Percentiles rank a stretch among this genome's conserved stretches.
Evolutionary conservation across 805 yeast species (phyloP).

Genomic region (Saccharomycopsis sp.): DNA sequence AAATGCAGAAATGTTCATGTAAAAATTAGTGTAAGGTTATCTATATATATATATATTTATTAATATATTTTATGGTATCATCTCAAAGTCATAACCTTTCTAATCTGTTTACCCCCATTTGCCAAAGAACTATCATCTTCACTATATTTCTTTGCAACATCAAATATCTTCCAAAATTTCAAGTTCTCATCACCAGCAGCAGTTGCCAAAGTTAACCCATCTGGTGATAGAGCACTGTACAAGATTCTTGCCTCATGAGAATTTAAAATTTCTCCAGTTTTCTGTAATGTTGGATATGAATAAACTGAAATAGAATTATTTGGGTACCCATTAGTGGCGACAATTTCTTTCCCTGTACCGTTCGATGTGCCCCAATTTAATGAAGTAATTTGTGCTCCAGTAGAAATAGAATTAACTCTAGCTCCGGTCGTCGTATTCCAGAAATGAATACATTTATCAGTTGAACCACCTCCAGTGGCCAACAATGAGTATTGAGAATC

Average conservation of each 20-base stretch:
- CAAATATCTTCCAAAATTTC: conserved; percentile 91
- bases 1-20: too few relatives aligned
- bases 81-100: conserved; percentile 46
- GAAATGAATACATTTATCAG: conserved; percentile 82
- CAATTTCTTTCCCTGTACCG: conserved; percentile 73
- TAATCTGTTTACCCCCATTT: conserved; percentile 38
- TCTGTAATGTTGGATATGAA: conserved; percentile 77
- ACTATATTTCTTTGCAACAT: conserved; percentile 34
- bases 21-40: background rate
- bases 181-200: conserved; percentile 95
- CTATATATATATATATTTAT: background rate
- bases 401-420: conserved; percentile 75
- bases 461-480: conserved; percentile 97
- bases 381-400: conserved; percentile 93
- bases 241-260: conserved; percentile 91
- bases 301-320: conserved; percentile 76
- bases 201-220: conserved; percentile 83
- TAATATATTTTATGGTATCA: conserved; percentile 20
- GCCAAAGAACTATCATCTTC: conserved; percentile 27
- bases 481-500: conserved; percentile 75
- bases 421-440: conserved; percentile 95
- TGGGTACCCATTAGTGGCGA: conserved; percentile 92
- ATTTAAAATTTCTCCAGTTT: conserved; percentile 76
- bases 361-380: conserved; percentile 80
- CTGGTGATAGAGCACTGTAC: conserved; percentile 80